Conservation (phyloP, 306 rosid species). For the Castanopsis chinensis region DNA sequence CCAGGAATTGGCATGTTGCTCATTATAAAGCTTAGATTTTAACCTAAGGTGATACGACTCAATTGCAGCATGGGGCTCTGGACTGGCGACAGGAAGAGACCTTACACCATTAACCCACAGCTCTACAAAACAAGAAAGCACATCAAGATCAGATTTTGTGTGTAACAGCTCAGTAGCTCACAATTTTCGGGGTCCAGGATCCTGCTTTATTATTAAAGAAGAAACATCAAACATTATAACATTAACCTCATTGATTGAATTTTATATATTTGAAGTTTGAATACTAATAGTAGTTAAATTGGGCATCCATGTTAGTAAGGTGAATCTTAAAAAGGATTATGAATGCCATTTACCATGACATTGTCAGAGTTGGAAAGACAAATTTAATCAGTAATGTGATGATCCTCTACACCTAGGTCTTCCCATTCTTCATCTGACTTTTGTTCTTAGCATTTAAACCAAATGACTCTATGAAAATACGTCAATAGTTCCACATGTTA, state of each 20-base stretch:
- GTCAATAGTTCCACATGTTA: too few species aligned
- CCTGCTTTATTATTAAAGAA: neutral
- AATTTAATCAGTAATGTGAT: neutral
- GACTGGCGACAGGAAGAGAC: constrained; percentile 58
- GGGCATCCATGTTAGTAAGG: neutral
- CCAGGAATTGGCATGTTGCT: constrained; percentile 45
- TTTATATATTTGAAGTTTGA: neutral
- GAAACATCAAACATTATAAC: neutral
- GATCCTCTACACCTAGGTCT: too few species aligned
- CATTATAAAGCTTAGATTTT: constrained; percentile 58
- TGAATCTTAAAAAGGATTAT: neutral
- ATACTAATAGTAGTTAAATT: neutral
- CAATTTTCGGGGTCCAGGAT: constrained; percentile 1
- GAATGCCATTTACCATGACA: neutral
- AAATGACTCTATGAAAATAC: too few species aligned
- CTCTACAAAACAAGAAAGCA: constrained; percentile 48
- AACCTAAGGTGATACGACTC: constrained; percentile 70
- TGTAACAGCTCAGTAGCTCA: neutral
- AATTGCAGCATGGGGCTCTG: constrained; percentile 63
- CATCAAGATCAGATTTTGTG: constrained; percentile 13
- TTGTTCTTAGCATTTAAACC: too few species aligned
- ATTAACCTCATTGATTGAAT: neutral
- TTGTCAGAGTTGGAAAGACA: neutral
- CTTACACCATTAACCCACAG: constrained; percentile 60
- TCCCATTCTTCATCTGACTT: too few species aligned